These are phyloP conservation scores for Emmonsia crescens DNA, from an alignment of 2,329 filamentous ascomycete genomes.

Conservation along the genomic window DNA sequence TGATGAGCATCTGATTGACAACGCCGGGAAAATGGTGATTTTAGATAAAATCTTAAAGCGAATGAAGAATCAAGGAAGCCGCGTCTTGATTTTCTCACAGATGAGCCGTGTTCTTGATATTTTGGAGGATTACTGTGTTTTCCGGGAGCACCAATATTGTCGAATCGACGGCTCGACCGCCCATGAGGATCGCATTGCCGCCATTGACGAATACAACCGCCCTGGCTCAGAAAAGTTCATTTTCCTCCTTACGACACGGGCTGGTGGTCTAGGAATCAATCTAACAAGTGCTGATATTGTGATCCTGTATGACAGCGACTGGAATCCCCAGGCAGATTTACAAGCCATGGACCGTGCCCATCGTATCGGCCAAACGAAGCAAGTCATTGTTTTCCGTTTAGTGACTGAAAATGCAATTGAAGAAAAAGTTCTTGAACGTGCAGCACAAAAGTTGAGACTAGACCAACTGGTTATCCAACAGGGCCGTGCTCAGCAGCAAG, in stretches of 20 bases:
- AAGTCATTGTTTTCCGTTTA: slow-evolving; percentile 92
- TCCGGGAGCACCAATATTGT: slow-evolving; percentile 89
- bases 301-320: slow-evolving; percentile 92
- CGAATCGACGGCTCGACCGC: slow-evolving; percentile 94
- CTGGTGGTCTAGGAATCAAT: slow-evolving; percentile 94
- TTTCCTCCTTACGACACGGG: slow-evolving; percentile 88
- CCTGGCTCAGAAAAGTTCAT: slow-evolving; percentile 92
- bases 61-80: slow-evolving; percentile 74
- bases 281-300: slow-evolving; percentile 92
- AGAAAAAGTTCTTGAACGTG: slow-evolving; percentile 93
- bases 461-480: slow-evolving; percentile 98
- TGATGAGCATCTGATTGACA: slow-evolving; percentile 87
- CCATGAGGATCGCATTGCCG: slow-evolving; percentile 92
- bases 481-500: slow-evolving; percentile 80
- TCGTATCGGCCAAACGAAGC: slow-evolving; percentile 96
- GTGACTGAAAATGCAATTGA: slow-evolving; percentile 97
- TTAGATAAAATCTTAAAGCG: slow-evolving; percentile 81
- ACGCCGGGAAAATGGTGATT: slow-evolving; percentile 95
- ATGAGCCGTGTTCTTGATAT: slow-evolving; percentile 98
- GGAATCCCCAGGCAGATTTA: slow-evolving; percentile 96
- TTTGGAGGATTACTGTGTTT: slow-evolving; percentile 94
- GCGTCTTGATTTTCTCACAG: slow-evolving; percentile 97
- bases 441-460: slow-evolving; percentile 88
- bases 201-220: slow-evolving; percentile 98
- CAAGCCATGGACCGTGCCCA: slow-evolving; percentile 99